These are phyloP conservation scores for Leccinum uliginosum DNA, from an alignment of 768 basidiomycete genomes.

Conservation along the genomic window DNA sequence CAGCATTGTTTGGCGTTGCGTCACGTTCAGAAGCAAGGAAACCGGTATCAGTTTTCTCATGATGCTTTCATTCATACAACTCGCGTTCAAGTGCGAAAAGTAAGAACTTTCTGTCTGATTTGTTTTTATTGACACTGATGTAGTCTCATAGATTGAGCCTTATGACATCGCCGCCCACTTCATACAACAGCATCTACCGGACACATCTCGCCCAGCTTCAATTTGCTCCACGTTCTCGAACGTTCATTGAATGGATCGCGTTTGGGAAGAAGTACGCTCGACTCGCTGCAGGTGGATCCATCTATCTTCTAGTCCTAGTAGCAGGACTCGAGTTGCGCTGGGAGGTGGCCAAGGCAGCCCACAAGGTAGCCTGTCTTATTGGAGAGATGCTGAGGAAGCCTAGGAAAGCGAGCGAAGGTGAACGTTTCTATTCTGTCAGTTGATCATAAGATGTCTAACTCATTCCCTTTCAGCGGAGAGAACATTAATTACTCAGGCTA, in stretches of 20 bases:
- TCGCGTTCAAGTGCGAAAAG: neutral
- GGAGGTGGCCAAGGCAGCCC: neutral
- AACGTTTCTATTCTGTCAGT: neutral
- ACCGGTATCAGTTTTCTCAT: neutral
- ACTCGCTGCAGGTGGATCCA: neutral
- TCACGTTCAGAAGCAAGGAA: neutral
- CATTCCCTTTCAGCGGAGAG: neutral
- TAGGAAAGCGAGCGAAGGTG: neutral
- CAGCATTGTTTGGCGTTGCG: neutral
- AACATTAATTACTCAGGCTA: neutral
- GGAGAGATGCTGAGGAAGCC: neutral
- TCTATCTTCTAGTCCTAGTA: neutral
- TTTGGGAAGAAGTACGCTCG: neutral
- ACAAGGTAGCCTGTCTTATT: neutral
- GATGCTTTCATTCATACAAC: neutral
- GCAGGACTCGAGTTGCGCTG: neutral
- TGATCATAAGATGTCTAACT: neutral
- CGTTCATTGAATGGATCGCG: neutral
- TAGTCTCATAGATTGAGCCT: neutral
- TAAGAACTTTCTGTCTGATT: neutral
- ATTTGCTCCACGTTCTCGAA: neutral
- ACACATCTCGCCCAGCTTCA: neutral
- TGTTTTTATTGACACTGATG: neutral
- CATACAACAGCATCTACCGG: neutral
- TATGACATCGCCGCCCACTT: neutral